Evolutionary conservation across 176 grass and related monocot genomes (phyloP).

Genomic region (Rhipidocladum racemiflorum): DNA sequence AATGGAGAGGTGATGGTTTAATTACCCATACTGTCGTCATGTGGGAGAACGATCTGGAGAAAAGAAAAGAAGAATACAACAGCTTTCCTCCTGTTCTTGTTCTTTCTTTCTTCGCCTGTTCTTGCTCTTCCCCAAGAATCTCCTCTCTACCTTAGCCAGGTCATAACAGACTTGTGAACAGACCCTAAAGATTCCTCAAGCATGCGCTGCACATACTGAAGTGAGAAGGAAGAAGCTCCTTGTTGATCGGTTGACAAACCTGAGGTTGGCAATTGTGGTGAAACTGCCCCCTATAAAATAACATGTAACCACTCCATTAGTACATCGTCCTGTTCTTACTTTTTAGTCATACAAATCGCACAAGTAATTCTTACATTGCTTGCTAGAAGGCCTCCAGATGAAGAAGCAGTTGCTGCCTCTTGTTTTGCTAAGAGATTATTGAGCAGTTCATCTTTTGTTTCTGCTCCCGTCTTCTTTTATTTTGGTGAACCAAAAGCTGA

Average conservation of each 20-base stretch:
- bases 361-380: conserved; percentile 57
- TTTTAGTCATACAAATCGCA: background rate
- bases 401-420: conserved; percentile 43
- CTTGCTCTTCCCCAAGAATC: too few relatives aligned
- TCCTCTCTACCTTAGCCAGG: too few relatives aligned
- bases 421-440: conserved; percentile 63
- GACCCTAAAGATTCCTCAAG: conserved; percentile 87
- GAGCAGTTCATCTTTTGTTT: conserved; percentile 87
- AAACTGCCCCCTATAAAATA: conserved; percentile 53
- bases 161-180: conserved; percentile 89
- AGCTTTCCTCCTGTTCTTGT: too few relatives aligned
- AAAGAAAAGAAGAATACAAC: too few relatives aligned
- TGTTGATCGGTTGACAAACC: conserved; percentile 57
- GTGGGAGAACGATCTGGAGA: too few relatives aligned
- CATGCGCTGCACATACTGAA: conserved; percentile 90
- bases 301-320: conserved; percentile 6
- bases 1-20: too few relatives aligned
- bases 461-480: conserved; percentile 86
- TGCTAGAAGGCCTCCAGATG: conserved; percentile 40
- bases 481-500: conserved; percentile 79
- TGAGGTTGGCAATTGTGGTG: conserved; percentile 41
- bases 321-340: background rate
- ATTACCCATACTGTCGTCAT: too few relatives aligned
- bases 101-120: too few relatives aligned
- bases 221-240: conserved; percentile 79